Base-by-base conservation (phyloP, 495 filamentous ascomycete genomes). In the Tuber aestivum region DNA sequence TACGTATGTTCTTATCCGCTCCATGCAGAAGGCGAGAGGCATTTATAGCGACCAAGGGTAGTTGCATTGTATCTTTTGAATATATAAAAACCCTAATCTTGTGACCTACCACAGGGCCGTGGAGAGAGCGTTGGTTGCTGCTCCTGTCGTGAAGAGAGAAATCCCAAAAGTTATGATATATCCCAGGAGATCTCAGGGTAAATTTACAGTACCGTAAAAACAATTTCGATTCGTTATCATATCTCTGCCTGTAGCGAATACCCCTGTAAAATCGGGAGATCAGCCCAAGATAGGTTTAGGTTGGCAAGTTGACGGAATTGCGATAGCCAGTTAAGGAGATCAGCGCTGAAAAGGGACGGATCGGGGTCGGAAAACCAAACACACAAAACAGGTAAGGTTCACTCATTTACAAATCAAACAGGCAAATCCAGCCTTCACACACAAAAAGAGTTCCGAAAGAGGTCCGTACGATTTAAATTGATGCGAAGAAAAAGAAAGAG, bases 121-220 rank as follows among this genome's bases (percentile, higher is more conserved):
- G 48, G 48, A 27, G 48, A 61, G 50, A 61, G 50, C 3, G 10
- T 61, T 7, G 8, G 48, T 27, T 56, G 48, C 48, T 56, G 48
- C 48, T 56, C 48, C 7, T 21, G 48, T 56, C 48, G 23, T 56
- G 48, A 21, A 21, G 48, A 56, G 44, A 45, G 48, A 56, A 56
- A 56, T 56, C 48, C 48, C 48, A 6, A 56, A 56, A 56, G 48
- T 23, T 56, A n/a, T n/a, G 2, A 40, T 40, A 56, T 56, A 56
- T 56, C 23, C 48, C 48, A 56, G 6, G 23, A 56, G 23, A 56
- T 56, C 48, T 56, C 48, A 8, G 48, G 48, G 48, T n/a, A n/a
- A n/a, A n/a, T n/a, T n/a, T n/a, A n/a, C n/a, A n/a, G n/a, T n/a
- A 56, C 48, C 23, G 48, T 56, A 56, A 56, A 56, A 56, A 56